Base-by-base conservation (phyloP, 2,329 filamentous ascomycete species). In the Monosporascus sp. region DNA sequence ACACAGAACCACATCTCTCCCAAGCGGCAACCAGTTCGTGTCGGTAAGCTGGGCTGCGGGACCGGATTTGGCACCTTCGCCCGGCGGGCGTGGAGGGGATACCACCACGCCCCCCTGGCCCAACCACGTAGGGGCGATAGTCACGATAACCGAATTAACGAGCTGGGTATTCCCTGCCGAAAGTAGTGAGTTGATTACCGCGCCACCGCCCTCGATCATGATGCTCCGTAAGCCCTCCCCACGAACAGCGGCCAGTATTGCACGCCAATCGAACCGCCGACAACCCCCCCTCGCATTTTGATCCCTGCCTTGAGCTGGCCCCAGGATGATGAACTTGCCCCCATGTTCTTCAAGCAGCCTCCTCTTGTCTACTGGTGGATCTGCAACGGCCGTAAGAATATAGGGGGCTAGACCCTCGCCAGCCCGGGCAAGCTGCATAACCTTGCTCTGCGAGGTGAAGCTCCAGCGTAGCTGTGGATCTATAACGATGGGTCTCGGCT, bases 181-280 rank as follows among this genome's bases (percentile, higher is more conserved):
- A n/a, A 97, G 76, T 19, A 97, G 72, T 38, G 87, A 82, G 66
- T 94, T 95, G 66, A 97, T 90, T 37, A 97, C 84, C 11, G 78
- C 76, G 0, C 82, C 92, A 11, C 93, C 93, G 0, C 93, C 93
- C 69, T 97, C 93, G 48, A 97, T 80, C 93, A 97, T 97, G 54
- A 97, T 77, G 66, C 91, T 96, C 50, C 72, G 70, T 45, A 96
- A 73, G 1, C 85, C 84, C 60, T 88, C 77, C 1, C 66, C 68
- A 37, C 63, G 59, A n/a, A 96, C 69, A 3, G 75, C 73, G 19
- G 70, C 70, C 31, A 95, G 71, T 17, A 95, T 79, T 41, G 78
- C 76, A 11, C 69, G 69, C 91, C 90, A 95, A 19, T 75, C 70
- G 57, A 88, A 78, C 52, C 77, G 72, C 66, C 69, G 70, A 35